Evolutionary conservation across 306 rosid species (phyloP).

Genomic region (peach (Prunus persica)): DNA sequence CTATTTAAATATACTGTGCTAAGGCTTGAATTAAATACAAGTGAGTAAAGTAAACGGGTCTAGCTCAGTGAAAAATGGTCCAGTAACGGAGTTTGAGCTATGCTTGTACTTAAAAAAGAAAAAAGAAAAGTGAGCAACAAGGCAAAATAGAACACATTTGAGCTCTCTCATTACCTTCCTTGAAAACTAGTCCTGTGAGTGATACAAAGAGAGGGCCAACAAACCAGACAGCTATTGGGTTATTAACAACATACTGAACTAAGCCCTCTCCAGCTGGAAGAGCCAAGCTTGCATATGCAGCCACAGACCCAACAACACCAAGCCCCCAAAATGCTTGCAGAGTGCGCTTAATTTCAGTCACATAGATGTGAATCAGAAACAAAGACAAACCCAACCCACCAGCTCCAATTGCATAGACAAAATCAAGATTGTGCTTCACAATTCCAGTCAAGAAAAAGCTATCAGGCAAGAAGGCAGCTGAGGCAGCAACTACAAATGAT

Average conservation of each 20-base stretch:
- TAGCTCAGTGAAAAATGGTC: too few relatives aligned
- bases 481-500: constrained; percentile 69
- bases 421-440: constrained; percentile 53
- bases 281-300: constrained; percentile 56
- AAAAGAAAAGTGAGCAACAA: not conserved
- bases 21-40: not conserved
- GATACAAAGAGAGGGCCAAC: constrained; percentile 91
- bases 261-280: constrained; percentile 58
- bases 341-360: constrained; percentile 74
- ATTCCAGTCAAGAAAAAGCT: constrained; percentile 22
- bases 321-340: constrained; percentile 85
- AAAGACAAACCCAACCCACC: constrained; percentile 78
- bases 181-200: constrained; percentile 88
- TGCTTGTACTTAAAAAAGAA: too few relatives aligned
- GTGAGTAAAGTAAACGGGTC: too few relatives aligned
- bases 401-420: constrained; percentile 54
- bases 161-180: constrained; percentile 56
- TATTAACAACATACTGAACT: constrained; percentile 52
- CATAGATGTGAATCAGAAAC: constrained; percentile 75
- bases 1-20: not conserved
- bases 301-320: constrained; percentile 68
- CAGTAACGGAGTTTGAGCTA: too few relatives aligned
- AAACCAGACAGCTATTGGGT: constrained; percentile 67
- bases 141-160: not conserved
- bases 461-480: constrained; percentile 59